phyloP scores from a whole-genome alignment of 176 grass and related monocot species.

The Dactylis glomerata region DNA sequence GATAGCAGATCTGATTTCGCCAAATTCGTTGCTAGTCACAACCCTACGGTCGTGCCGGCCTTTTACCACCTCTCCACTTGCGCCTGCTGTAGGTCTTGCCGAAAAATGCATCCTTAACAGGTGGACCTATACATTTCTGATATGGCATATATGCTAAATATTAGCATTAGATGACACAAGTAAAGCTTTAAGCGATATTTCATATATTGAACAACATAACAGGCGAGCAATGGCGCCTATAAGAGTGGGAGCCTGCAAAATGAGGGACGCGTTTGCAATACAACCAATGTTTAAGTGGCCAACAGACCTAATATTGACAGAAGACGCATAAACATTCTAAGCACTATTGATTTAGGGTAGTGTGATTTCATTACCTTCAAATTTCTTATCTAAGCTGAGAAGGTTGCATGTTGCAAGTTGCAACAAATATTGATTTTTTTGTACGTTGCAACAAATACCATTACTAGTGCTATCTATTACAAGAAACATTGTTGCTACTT shows the following conservation, averaged over 20 bases:
- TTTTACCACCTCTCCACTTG: conserved; percentile 28
- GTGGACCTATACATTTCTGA: conserved; percentile 32
- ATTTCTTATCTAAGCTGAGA: neutral
- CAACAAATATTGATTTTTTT: neutral
- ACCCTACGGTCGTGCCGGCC: conserved; percentile 12
- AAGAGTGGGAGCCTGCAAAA: neutral
- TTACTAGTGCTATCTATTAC: neutral
- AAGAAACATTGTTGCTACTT: neutral
- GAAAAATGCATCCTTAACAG: neutral
- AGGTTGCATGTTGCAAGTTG: neutral
- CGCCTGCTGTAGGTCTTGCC: conserved; percentile 39
- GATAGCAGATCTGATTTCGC: neutral
- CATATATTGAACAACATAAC: neutral
- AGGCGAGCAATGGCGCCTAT: neutral
- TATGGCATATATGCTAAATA: conserved; percentile 39
- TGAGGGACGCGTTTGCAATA: neutral
- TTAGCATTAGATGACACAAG: conserved; percentile 29
- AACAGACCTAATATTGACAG: neutral
- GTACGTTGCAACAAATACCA: neutral
- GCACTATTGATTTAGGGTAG: neutral
- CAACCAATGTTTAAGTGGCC: neutral
- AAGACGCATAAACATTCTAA: neutral
- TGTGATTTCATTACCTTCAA: neutral
- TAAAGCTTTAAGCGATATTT: conserved; percentile 16
- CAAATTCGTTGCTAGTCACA: neutral